A percentile compares a stretch with the other conserved stretches of the same genome.
Evolutionary conservation across 192 early-diverging fungal species (phyloP).

Genomic region (Gonapodya sp.): DNA sequence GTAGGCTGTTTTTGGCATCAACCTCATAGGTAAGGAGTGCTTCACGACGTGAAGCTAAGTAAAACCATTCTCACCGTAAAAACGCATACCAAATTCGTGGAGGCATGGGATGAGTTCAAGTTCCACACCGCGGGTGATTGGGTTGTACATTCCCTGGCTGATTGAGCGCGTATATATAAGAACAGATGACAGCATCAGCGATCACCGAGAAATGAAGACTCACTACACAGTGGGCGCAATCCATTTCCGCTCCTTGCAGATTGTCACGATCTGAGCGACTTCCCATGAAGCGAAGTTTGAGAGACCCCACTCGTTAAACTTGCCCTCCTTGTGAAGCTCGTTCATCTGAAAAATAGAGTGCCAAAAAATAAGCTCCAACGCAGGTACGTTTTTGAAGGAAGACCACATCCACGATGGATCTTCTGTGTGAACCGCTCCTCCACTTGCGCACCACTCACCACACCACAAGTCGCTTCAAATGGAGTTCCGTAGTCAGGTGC

Average conservation of each 20-base stretch:
- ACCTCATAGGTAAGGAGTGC: too few relatives aligned
- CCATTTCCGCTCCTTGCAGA: constrained; percentile 1
- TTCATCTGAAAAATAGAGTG: background rate
- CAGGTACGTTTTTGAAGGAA: too few relatives aligned
- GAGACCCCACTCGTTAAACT: background rate
- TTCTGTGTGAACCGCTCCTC: too few relatives aligned
- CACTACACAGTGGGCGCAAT: constrained; percentile 4
- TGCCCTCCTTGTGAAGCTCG: constrained; percentile 8
- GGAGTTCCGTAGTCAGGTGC: background rate
- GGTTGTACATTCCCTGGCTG: constrained; percentile 25
- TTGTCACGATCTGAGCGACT: background rate
- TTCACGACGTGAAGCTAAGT: background rate
- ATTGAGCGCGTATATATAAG: background rate
- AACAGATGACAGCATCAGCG: background rate
- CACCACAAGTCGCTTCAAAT: background rate
- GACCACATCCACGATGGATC: too few relatives aligned
- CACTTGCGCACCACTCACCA: background rate
- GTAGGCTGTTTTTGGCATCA: constrained; percentile 35
- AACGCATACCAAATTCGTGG: constrained; percentile 41
- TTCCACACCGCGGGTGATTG: constrained; percentile 32
- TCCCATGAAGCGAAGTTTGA: constrained; percentile 2
- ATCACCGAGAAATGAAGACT: background rate
- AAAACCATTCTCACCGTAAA: constrained; percentile 27
- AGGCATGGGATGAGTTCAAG: constrained; percentile 52
- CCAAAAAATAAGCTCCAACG: too few relatives aligned